Base-by-base conservation (phyloP, 352 stramenopile species). In the Pythium sukuiense region DNA sequence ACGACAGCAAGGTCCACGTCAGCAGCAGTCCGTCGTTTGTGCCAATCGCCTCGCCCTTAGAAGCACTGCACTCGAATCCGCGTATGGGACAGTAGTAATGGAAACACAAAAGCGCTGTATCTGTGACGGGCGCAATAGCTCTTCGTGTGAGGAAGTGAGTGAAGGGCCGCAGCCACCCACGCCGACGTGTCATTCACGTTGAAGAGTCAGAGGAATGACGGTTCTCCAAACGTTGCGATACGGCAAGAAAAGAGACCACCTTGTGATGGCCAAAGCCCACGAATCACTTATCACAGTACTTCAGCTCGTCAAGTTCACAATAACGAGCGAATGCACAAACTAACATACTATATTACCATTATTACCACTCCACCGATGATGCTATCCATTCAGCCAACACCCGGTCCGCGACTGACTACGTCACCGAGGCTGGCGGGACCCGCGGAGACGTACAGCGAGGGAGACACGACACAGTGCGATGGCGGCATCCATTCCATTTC, bases 1-100 rank as follows among this genome's bases (percentile, higher is more conserved):
- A 3, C 2, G 35, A 41, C 35, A 14, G 3, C 35, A 30, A 46
- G 13, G 29, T 14, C 5, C 18, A 41, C 7, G 7, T 20, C 16
- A 20, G 55, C 37, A 41, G 7, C 35, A 41, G 35, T 41, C 35
- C 35, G 35, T 41, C 35, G 35, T 60, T 49, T n/a, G 55, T 60
- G 32, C 55, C 55, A 5, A 32, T 60, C n/a, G 32, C 55, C 45
- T 60, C 55, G 18, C 55, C 55, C 2, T 29, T 50, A 26, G 33
- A 60, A 41, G 7, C 35, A 14, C 35, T 14, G 35, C 35, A 41
- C 35, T 3, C 35, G 35, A 41, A 41, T 41, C 7, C 14, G 12
- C 35, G 12, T 3, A 11, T 11, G 14, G 35, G 35, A 11, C 35
- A 41, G 35, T 14, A 41, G 12, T 41, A 11, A 41, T 41, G n/a